Base-by-base conservation (phyloP, 1,139 yeast species). In the Pichiaceae sp. region DNA sequence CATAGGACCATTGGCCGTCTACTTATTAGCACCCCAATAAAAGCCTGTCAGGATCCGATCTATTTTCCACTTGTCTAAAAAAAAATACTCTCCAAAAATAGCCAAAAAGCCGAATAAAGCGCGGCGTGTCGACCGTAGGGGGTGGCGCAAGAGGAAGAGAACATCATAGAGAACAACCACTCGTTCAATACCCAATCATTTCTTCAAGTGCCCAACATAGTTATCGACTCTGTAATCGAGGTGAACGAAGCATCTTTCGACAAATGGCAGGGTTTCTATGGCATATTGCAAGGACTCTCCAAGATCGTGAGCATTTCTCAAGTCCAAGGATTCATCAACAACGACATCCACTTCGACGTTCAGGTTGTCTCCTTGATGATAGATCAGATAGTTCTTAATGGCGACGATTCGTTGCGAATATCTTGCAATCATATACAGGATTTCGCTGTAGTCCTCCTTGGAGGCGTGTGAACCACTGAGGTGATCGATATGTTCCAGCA, bases 241-340 rank as follows among this genome's bases (percentile, higher is more conserved):
- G 53, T 83, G 94, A 11, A 82, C 93, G 64, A 78, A 83, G 2
- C 91, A 87, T 37, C 94, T 64, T 53, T 82, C 91, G 2, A 83
- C 87, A 57, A 67, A 72, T 0, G 91, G 87, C 38, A 83, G 62
- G 0, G 87, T 75, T 48, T 83, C 93, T 30, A 83, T 66, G 1
- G 93, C 83, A 52, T 82, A 83, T 57, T 83, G 93, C 33, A 83
- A 60, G 0, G 89, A 80, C 55, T 83, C 94, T 4, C 87, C 94
- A 31, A 82, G 67, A 54, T 83, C 94, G 54, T 83, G 94, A 39
- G 79, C 67, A 50, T 83, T 93, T 42, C 78, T 70, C 47, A 82
- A 63, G 5, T 67, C 59, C 48, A 79, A 59, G 15, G 67, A 62
- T 17, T 66, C 62, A 38, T 77, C 76, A 6, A 54, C 42, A 4